phyloP scores from a whole-genome alignment of 1,284 basidiomycete genomes.

The Microbotryomycetes sp. region DNA sequence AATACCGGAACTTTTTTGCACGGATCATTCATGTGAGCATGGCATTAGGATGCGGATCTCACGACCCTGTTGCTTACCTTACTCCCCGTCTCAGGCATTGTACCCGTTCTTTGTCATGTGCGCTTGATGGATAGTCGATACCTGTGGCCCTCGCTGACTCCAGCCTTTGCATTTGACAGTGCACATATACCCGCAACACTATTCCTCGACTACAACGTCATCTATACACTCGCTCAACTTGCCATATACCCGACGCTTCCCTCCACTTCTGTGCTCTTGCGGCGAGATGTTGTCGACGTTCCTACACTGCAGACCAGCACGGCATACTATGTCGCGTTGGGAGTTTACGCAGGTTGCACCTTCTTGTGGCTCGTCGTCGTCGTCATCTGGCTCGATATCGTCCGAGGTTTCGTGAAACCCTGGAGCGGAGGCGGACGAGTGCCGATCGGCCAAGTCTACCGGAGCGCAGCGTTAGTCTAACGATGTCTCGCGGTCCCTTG shows the following conservation, averaged over 20 bases:
- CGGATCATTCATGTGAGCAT: conserved; percentile 11
- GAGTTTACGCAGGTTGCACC: conserved; percentile 23
- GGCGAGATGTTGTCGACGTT: conserved; percentile 3
- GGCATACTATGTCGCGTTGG: conserved; percentile 26
- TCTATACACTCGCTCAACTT: conserved; percentile 38
- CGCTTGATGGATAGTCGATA: too few species aligned
- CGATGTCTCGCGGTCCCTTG: not conserved
- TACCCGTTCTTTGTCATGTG: conserved; percentile 16
- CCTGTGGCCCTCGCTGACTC: too few species aligned
- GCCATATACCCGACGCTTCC: conserved; percentile 24
- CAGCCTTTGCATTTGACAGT: conserved; percentile 24
- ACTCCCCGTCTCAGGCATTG: not conserved
- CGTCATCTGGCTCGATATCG: conserved; percentile 13
- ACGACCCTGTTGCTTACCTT: not conserved
- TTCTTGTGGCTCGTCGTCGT: conserved; percentile 24
- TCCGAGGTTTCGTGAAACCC: conserved; percentile 1
- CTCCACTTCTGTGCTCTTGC: conserved; percentile 1
- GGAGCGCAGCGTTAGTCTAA: conserved; percentile 17
- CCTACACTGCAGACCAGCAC: conserved; percentile 4
- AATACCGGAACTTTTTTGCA: conserved; percentile 17
- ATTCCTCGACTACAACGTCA: conserved; percentile 39
- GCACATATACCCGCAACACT: conserved; percentile 37
- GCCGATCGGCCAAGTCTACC: conserved; percentile 21
- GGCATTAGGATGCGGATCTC: not conserved
- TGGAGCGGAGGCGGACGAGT: conserved; percentile 14